Evolutionary conservation across 2,329 filamentous ascomycete species (phyloP).

Genomic region (Penicillium rolfsii): DNA sequence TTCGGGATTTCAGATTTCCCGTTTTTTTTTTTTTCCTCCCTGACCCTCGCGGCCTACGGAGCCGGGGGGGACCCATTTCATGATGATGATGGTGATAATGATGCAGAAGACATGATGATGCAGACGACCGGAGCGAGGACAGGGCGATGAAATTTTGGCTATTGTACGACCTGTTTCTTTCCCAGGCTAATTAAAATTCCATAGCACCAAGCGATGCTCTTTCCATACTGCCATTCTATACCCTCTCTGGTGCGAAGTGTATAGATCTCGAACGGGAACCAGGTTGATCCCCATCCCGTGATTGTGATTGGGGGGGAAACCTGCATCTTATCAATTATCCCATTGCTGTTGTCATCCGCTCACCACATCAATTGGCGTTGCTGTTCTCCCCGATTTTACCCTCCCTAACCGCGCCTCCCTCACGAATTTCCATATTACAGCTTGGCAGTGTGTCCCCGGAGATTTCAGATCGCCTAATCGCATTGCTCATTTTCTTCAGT

Average conservation of each 20-base stretch:
- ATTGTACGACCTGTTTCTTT: no score
- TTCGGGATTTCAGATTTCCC: neutral
- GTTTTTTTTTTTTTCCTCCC: neutral
- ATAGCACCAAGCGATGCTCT: neutral
- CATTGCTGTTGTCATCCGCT: slow-evolving; percentile 34
- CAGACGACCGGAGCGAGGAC: no score
- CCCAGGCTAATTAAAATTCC: neutral
- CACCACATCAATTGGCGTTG: slow-evolving; percentile 1
- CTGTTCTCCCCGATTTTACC: neutral
- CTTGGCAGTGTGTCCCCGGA: neutral
- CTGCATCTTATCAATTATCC: slow-evolving; percentile 25
- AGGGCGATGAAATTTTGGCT: no score
- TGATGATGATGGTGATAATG: neutral
- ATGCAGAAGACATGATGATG: neutral
- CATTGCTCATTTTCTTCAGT: neutral
- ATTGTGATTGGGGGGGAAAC: neutral
- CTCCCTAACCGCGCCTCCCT: slow-evolving; percentile 24
- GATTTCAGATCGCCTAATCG: neutral
- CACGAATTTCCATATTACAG: slow-evolving; percentile 9
- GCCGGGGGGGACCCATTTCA: neutral
- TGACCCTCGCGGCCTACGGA: neutral
- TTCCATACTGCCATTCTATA: neutral
- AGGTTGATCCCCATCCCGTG: slow-evolving; percentile 1
- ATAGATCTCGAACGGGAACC: neutral
- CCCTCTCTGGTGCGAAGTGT: neutral